Evolutionary conservation across 768 basidiomycete genomes (phyloP), one percentile per base, ranked within the genome.

Genomic region (Boletus patriciae): DNA sequence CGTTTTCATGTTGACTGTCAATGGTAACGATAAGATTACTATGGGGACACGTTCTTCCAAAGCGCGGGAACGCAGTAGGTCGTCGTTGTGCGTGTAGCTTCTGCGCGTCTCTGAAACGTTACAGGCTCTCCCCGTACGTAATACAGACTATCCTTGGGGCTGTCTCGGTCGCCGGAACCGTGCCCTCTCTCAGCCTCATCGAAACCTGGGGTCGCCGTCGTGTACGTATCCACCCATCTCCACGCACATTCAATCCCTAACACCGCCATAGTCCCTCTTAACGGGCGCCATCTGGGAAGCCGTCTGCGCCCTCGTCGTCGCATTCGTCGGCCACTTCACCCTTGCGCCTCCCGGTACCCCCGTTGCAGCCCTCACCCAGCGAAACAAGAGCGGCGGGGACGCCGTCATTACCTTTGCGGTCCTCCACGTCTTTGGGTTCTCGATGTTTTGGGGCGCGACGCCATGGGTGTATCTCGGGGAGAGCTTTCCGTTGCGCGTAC

Each of bases 391-490:
- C 82, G 5, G 21, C 69, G 27, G 77, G 68, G 6, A 86, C 83
- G 4, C 70, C 78, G 4, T 90, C 36, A 88, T 92, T 58, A 83
- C 88, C 0, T 90, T 90, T 64, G 89, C 87, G 0, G 82, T 90
- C 19, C 69, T 90, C 19, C 88, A 90, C 54, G 85, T 91, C 29
- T 82, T 85, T 63, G 81, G 80, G 9, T 91, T 81, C 70, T 81
- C 82, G 3, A 79, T 87, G 59, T 88, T 88, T 76, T 91, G 88
- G 87, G 88, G 87, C 5, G 84, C 87, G 10, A 85, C 83, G 37
- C 86, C 86, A 62, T 84, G 83, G 84, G 87, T 88, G 7, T 88
- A 87, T 63, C 79, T 88, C n/a, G 86, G 87, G 45, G 88, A 92
- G 75, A 85, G 83, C 23, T 91, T 91, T 81, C 89, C 88, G 15